phyloP scores from a whole-genome alignment of 1,139 yeast genomes.

The Candida sp. region DNA sequence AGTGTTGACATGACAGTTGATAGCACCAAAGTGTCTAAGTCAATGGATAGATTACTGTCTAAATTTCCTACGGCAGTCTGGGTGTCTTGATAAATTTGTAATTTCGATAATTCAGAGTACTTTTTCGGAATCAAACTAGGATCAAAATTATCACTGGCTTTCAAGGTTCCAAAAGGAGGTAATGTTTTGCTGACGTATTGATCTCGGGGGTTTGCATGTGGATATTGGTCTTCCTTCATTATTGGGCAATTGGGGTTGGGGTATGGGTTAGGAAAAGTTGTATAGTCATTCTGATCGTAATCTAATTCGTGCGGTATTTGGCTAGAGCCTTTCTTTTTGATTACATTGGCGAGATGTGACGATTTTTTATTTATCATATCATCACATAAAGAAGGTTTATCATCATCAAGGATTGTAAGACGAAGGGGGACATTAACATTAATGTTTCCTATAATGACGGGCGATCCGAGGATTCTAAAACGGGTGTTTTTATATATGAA shows the following conservation, averaged over 20 bases:
- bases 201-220: slow-evolving; percentile 7
- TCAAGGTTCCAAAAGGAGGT: slow-evolving; percentile 42
- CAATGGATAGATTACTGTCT: slow-evolving; percentile 31
- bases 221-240: slow-evolving; percentile 10
- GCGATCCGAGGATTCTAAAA: slow-evolving; percentile 38
- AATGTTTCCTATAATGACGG: slow-evolving; percentile 25
- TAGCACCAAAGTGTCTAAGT: slow-evolving; percentile 30
- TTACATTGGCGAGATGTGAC: slow-evolving; percentile 23
- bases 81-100: slow-evolving; percentile 35
- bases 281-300: slow-evolving; percentile 8
- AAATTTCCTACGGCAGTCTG: slow-evolving; percentile 7
- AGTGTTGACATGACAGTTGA: slow-evolving; percentile 26
- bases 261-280: slow-evolving; percentile 25
- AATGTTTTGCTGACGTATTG: slow-evolving; percentile 26
- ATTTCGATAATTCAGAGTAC: slow-evolving; percentile 30
- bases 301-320: slow-evolving; percentile 2
- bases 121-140: slow-evolving; percentile 26
- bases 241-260: slow-evolving; percentile 24
- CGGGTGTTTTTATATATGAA: slow-evolving; percentile 35
- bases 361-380: slow-evolving; percentile 26
- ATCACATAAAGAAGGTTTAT: slow-evolving; percentile 37
- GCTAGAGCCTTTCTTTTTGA: slow-evolving; percentile 12
- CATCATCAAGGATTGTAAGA: slow-evolving; percentile 30
- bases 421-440: slow-evolving; percentile 28
- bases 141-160: slow-evolving; percentile 18